phyloP scores from a whole-genome alignment of 345 rosid species.

The Limnanthes douglasii region DNA sequence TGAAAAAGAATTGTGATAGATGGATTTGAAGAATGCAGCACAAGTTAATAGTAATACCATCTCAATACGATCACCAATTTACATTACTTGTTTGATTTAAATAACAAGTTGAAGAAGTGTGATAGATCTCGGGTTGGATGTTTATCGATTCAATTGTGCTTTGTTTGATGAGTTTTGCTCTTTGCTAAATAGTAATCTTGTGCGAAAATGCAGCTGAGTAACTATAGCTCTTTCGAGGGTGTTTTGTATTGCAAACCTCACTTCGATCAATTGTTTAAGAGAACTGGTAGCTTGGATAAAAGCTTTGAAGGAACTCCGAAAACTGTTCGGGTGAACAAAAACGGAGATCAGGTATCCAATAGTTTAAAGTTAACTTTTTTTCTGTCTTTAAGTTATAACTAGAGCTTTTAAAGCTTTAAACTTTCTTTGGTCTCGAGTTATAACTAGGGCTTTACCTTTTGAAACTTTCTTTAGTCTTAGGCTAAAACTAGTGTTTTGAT shows the following conservation, averaged over 20 bases:
- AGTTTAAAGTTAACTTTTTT: constrained; percentile 8
- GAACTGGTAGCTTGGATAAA: constrained; percentile 50
- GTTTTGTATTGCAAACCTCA: constrained; percentile 62
- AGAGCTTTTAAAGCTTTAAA: constrained; percentile 69
- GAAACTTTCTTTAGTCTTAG: no score
- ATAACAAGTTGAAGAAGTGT: neutral
- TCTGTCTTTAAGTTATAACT: constrained; percentile 18
- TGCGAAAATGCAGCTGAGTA: constrained; percentile 35
- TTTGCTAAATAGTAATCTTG: no score
- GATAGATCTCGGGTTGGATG: no score
- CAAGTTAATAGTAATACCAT: no score
- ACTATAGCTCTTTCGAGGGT: constrained; percentile 48
- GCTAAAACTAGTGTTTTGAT: no score
- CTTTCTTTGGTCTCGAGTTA: constrained; percentile 57
- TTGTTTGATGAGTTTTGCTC: no score
- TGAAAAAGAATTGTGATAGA: no score
- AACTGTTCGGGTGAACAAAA: no score
- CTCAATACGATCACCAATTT: constrained; percentile 5
- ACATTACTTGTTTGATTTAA: neutral
- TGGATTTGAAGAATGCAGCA: no score
- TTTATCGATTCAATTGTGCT: no score
- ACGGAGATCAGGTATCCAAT: neutral
- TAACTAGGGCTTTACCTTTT: no score
- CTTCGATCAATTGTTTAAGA: constrained; percentile 51
- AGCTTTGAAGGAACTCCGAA: constrained; percentile 69